Conservation (phyloP, 768 basidiomycete genomes). For the Lentinula boryana region DNA sequence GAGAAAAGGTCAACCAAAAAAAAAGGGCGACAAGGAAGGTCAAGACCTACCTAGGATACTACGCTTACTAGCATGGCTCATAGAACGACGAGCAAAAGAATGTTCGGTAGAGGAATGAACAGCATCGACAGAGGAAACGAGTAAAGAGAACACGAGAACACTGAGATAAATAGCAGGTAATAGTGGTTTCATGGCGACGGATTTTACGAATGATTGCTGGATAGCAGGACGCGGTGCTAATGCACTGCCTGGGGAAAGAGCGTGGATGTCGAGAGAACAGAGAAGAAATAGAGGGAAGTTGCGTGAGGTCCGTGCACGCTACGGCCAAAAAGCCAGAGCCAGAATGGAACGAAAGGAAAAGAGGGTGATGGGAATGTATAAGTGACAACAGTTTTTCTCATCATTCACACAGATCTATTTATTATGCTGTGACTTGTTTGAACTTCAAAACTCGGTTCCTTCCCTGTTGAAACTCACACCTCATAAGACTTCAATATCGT, state of each 20-base stretch:
- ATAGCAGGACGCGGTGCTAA: not conserved
- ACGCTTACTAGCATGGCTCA: not conserved
- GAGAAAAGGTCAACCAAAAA: not conserved
- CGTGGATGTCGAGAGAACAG: not conserved
- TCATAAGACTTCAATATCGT: too few relatives aligned
- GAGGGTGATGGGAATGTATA: not conserved
- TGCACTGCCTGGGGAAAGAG: slow-evolving; percentile 3
- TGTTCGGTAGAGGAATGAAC: slow-evolving; percentile 2
- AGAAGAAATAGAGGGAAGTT: not conserved
- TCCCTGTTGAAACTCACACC: too few relatives aligned
- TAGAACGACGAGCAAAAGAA: slow-evolving; percentile 5
- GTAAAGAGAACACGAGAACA: not conserved
- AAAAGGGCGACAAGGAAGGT: not conserved
- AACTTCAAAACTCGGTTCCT: not conserved
- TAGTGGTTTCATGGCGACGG: not conserved
- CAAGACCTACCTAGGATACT: not conserved
- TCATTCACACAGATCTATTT: not conserved
- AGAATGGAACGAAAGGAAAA: not conserved
- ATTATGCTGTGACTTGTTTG: not conserved
- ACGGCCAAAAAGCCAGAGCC: not conserved
- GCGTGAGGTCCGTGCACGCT: not conserved
- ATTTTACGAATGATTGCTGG: not conserved
- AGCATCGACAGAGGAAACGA: slow-evolving; percentile 1
- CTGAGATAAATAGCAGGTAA: not conserved
- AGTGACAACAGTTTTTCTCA: not conserved